Evolutionary conservation across 2,329 filamentous ascomycete genomes (phyloP).

Genomic region (Lomentospora prolificans): DNA sequence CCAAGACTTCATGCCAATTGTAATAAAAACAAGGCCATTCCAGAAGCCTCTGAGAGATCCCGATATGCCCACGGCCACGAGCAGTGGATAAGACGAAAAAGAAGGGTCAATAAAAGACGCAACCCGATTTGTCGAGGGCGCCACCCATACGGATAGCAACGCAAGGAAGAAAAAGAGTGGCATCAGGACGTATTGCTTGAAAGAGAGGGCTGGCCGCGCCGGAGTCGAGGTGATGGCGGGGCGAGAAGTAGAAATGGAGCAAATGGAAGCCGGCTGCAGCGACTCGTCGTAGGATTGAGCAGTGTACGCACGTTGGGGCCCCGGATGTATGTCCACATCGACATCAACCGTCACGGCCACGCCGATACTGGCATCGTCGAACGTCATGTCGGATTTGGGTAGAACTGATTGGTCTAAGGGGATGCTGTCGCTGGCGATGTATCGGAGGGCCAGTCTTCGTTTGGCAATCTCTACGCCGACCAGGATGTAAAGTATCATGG

Average conservation of each 20-base stretch:
- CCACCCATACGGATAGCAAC: slow-evolving; percentile 3
- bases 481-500: slow-evolving; percentile 1
- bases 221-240: background rate
- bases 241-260: background rate
- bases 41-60: slow-evolving; percentile 4
- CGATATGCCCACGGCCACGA: background rate
- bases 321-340: background rate
- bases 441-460: background rate
- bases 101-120: background rate
- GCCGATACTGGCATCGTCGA: background rate
- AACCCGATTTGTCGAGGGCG: slow-evolving; percentile 3
- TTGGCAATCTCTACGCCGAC: slow-evolving; percentile 2
- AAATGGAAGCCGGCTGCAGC: background rate
- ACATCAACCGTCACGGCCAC: background rate
- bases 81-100: background rate
- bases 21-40: slow-evolving; percentile 4
- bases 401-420: background rate
- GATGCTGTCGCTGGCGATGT: background rate
- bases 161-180: slow-evolving; percentile 7
- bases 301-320: background rate
- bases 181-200: slow-evolving; percentile 4
- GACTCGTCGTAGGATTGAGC: background rate
- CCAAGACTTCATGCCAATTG: slow-evolving; percentile 3
- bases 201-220: background rate
- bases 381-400: background rate